Conservation (phyloP, 495 filamentous ascomycete genomes). For the Apiosordaria backusii region DNA sequence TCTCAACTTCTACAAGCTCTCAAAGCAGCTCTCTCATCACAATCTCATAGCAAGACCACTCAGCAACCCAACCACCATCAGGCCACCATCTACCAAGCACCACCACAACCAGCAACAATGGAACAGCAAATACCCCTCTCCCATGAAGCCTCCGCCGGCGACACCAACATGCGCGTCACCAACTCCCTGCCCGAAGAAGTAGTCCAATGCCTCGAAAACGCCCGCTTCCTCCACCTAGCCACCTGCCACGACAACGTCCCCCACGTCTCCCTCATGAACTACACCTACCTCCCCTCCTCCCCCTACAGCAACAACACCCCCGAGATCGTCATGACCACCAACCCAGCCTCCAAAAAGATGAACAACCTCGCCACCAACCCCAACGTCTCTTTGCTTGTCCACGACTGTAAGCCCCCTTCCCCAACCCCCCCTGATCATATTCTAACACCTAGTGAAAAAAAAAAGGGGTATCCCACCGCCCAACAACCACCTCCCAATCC, state of each 20-base stretch:
- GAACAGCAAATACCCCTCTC: constrained; percentile 60
- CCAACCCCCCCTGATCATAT: too few species aligned
- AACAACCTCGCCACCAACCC: constrained; percentile 83
- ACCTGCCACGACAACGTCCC: constrained; percentile 79
- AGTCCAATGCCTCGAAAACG: constrained; percentile 85
- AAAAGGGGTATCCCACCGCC: constrained; percentile 78
- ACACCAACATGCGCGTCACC: constrained; percentile 65
- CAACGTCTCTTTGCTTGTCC: constrained; percentile 88
- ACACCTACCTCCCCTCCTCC: constrained; percentile 88
- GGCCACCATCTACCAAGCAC: not conserved
- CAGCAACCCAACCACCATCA: not conserved
- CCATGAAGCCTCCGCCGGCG: constrained; percentile 69
- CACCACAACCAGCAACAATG: constrained; percentile 25
- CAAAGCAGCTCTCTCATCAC: not conserved
- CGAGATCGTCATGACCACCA: constrained; percentile 90
- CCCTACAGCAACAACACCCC: constrained; percentile 62
- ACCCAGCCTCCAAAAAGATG: constrained; percentile 83
- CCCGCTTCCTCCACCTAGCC: constrained; percentile 93
- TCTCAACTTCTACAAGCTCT: not conserved
- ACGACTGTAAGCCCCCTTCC: constrained; percentile 58
- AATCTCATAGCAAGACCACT: not conserved
- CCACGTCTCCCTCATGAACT: constrained; percentile 98
- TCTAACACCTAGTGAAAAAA: too few species aligned
- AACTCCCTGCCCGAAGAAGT: constrained; percentile 76
- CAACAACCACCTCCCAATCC: constrained; percentile 66